These are phyloP conservation scores for Eucalyptus cladocalyx DNA, from an alignment of 345 rosid species.

Conservation along the genomic window DNA sequence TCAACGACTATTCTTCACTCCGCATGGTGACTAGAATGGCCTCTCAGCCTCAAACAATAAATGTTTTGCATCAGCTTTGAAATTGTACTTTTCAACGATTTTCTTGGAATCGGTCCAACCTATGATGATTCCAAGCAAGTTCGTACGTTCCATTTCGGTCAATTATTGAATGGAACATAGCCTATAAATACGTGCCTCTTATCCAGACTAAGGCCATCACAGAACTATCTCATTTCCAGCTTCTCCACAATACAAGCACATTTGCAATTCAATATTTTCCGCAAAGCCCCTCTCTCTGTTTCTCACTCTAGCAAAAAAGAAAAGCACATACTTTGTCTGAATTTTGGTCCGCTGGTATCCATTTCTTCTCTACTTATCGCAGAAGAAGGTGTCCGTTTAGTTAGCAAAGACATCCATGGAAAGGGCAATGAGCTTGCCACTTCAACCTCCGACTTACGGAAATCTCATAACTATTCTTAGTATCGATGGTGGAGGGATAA, in stretches of 20 bases:
- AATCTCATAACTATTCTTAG: constrained; percentile 23
- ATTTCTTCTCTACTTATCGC: not conserved
- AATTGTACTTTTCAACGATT: not conserved
- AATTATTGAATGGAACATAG: not conserved
- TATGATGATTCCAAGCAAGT: not conserved
- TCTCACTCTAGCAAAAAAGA: not conserved
- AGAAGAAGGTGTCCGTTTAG: not conserved
- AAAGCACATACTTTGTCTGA: not conserved
- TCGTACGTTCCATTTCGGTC: not conserved
- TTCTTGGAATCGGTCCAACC: not conserved
- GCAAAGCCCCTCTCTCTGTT: not conserved
- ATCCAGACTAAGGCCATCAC: not conserved
- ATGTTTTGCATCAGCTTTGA: not conserved
- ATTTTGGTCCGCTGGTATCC: not conserved
- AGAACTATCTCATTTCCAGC: not conserved
- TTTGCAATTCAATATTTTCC: not conserved
- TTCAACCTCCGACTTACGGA: constrained; percentile 14
- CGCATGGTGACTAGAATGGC: not conserved
- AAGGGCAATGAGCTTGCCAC: not conserved
- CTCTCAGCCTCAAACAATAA: not conserved
- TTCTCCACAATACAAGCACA: not conserved
- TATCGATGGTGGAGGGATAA: constrained; percentile 40
- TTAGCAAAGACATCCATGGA: not conserved
- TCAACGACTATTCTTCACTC: not conserved
- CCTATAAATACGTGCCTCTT: not conserved